phyloP scores from a whole-genome alignment of 73 alveolate genomes.

The Uronychia binucleata region DNA sequence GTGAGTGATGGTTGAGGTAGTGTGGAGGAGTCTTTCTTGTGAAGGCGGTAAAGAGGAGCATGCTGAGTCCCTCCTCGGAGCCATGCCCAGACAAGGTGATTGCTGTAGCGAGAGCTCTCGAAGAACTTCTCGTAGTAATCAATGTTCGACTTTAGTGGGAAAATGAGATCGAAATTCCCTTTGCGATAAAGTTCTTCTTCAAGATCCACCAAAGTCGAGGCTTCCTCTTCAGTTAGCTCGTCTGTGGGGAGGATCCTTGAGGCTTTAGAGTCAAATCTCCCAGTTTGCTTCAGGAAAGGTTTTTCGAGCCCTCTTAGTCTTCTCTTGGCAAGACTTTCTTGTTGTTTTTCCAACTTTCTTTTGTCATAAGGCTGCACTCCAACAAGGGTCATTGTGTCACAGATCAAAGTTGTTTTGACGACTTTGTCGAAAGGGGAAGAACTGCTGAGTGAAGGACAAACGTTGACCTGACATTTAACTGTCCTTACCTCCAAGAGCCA shows the following conservation, averaged over 20 bases:
- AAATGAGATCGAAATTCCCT: conserved; percentile 70
- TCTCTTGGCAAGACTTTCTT: conserved; percentile 3
- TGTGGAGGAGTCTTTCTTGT: neutral
- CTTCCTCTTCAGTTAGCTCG: conserved; percentile 26
- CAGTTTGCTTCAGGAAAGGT: neutral
- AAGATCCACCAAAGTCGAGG: conserved; percentile 33
- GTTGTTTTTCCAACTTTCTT: conserved; percentile 44
- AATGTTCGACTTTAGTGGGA: conserved; percentile 70
- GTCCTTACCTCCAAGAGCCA: conserved; percentile 96
- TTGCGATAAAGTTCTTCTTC: conserved; percentile 50
- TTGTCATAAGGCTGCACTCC: conserved; percentile 90
- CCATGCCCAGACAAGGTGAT: conserved; percentile 45
- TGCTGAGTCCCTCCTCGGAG: conserved; percentile 18
- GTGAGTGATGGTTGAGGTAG: too few species aligned
- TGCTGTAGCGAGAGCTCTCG: conserved; percentile 28
- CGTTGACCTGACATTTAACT: too few species aligned
- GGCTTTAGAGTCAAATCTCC: neutral
- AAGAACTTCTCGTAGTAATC: conserved; percentile 70
- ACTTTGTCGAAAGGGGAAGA: conserved; percentile 86
- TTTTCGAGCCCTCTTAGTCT: neutral
- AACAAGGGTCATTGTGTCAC: conserved; percentile 79
- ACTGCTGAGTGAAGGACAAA: conserved; percentile 86
- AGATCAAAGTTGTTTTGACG: conserved; percentile 82
- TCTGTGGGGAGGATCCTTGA: neutral
- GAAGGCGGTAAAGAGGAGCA: neutral